phyloP scores from a whole-genome alignment of 345 rosid genomes.

The Dovyalis caffra region DNA sequence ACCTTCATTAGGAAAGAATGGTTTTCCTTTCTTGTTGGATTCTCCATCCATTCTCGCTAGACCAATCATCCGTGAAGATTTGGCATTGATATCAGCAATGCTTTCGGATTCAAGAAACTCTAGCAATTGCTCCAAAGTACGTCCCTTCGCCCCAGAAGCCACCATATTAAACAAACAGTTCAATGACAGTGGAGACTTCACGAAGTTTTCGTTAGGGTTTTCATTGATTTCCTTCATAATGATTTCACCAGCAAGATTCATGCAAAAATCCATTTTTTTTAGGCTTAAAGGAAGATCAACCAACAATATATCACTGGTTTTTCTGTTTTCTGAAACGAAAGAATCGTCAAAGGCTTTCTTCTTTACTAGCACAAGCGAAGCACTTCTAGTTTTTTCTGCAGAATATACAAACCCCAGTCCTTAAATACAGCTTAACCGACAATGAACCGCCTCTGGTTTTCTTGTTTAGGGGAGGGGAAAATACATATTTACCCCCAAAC shows the following conservation, averaged over 20 bases:
- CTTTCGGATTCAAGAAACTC: background rate
- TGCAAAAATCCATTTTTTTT: background rate
- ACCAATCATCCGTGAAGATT: background rate
- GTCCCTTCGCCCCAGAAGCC: constrained; percentile 1
- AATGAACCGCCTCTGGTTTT: no score
- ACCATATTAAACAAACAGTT: constrained; percentile 1
- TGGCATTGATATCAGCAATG: background rate
- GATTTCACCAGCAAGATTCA: background rate
- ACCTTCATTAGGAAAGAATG: no score
- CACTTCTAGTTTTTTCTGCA: no score
- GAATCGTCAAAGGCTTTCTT: no score
- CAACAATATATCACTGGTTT: no score
- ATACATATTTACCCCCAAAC: no score
- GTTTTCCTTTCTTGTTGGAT: background rate
- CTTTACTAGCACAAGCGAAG: no score
- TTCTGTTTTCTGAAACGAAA: no score
- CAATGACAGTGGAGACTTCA: background rate
- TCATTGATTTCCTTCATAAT: background rate
- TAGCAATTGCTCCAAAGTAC: constrained; percentile 6
- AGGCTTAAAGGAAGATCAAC: no score
- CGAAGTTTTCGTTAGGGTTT: background rate
- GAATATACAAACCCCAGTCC: no score
- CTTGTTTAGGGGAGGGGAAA: no score
- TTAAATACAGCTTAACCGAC: no score
- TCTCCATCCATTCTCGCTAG: background rate